Conservation (phyloP, 371 early-diverging fungal species). For the Syncephalastrum racemosum region DNA sequence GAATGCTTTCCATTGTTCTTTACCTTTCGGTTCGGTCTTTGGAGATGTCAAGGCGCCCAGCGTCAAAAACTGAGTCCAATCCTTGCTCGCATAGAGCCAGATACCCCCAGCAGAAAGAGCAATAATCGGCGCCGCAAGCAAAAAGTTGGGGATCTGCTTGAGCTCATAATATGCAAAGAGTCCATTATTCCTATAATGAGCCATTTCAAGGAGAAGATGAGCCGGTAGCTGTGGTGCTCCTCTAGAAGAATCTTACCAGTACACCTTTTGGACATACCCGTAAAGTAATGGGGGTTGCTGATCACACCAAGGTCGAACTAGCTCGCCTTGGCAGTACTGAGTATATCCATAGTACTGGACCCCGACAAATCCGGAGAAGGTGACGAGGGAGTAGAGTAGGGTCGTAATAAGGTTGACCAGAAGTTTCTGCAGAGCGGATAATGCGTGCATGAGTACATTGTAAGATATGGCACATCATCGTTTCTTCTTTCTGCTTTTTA, state of each 20-base stretch:
- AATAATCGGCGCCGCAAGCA: constrained; percentile 83
- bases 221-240: too few species aligned
- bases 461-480: background rate
- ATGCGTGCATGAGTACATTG: background rate
- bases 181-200: constrained; percentile 68
- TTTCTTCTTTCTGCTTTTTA: constrained; percentile 6
- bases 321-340: constrained; percentile 53
- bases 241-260: constrained; percentile 64
- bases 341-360: constrained; percentile 76
- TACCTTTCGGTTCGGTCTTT: background rate
- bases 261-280: constrained; percentile 82
- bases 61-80: constrained; percentile 51
- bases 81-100: constrained; percentile 49
- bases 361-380: constrained; percentile 56
- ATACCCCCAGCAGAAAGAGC: constrained; percentile 63
- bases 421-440: background rate
- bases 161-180: constrained; percentile 80
- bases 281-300: constrained; percentile 67
- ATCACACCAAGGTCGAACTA: constrained; percentile 74
- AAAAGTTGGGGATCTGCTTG: constrained; percentile 88
- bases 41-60: constrained; percentile 37
- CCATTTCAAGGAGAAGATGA: background rate
- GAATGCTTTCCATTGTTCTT: background rate
- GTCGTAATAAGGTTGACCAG: background rate
- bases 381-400: constrained; percentile 40